A percentile compares a stretch with the other conserved stretches of the same genome.
Conservation (phyloP, 345 rosid genomes). For the Arabidopsis thaliana region TAIR10.1 NC_003075.7:15891501-15892000, state of each 20-base stretch:
- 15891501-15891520: neutral
- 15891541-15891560: neutral
- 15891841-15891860: neutral
- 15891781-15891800: slow-evolving; percentile 10
- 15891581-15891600: neutral
- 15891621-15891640: slow-evolving; percentile 1
- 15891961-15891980: slow-evolving; percentile 86
- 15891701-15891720: slow-evolving; percentile 89
- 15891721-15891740: slow-evolving; percentile 81
- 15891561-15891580: neutral
- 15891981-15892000: slow-evolving; percentile 72
- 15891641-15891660: slow-evolving; percentile 16
- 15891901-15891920: neutral
- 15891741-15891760: slow-evolving; percentile 70
- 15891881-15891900: neutral
- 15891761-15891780: slow-evolving; percentile 82
- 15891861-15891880: neutral
- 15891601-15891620: neutral
- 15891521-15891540: neutral
- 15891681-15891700: slow-evolving; percentile 88
- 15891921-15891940: slow-evolving; percentile 22
- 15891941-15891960: slow-evolving; percentile 73
- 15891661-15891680: slow-evolving; percentile 35
- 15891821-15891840: slow-evolving; percentile 17
- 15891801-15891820: neutral